Conservation (phyloP, 1,284 basidiomycete genomes). For the Pholiota adiposa region DNA sequence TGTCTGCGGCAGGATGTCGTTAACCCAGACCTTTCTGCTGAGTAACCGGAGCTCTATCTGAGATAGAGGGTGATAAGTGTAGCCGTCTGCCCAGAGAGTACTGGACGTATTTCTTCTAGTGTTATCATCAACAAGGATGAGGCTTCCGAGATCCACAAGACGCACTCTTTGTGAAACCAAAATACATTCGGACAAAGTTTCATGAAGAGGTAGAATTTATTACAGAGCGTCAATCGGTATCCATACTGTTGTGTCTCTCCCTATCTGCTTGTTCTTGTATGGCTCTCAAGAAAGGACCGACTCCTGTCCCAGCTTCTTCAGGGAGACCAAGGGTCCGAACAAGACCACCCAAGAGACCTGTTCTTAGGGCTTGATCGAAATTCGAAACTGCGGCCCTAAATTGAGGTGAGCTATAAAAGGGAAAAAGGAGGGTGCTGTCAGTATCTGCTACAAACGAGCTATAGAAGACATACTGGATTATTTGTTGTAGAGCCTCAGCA, state of each 20-base stretch:
- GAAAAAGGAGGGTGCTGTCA: constrained; percentile 4
- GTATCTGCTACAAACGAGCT: constrained; percentile 20
- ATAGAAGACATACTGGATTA: constrained; percentile 39
- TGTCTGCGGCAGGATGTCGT: neutral
- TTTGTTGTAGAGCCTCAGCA: constrained; percentile 57
- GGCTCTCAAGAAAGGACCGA: constrained; percentile 74
- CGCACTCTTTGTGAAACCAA: neutral
- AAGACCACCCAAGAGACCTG: constrained; percentile 71
- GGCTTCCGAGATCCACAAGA: neutral
- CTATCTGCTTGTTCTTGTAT: constrained; percentile 74
- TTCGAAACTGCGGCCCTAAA: constrained; percentile 56
- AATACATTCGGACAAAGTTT: neutral
- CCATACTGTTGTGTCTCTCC: constrained; percentile 56
- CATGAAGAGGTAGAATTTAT: neutral
- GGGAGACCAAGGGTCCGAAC: constrained; percentile 78
- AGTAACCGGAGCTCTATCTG: too few species aligned
- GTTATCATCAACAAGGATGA: neutral
- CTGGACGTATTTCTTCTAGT: neutral
- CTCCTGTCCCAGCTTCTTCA: constrained; percentile 74
- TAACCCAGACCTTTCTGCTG: too few species aligned
- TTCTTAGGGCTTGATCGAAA: constrained; percentile 78
- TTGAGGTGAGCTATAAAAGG: constrained; percentile 39
- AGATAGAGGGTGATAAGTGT: too few species aligned
- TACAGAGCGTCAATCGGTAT: constrained; percentile 50
- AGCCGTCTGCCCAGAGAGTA: too few species aligned